Conservation (phyloP, 768 basidiomycete genomes). For the Suillus plorans region DNA sequence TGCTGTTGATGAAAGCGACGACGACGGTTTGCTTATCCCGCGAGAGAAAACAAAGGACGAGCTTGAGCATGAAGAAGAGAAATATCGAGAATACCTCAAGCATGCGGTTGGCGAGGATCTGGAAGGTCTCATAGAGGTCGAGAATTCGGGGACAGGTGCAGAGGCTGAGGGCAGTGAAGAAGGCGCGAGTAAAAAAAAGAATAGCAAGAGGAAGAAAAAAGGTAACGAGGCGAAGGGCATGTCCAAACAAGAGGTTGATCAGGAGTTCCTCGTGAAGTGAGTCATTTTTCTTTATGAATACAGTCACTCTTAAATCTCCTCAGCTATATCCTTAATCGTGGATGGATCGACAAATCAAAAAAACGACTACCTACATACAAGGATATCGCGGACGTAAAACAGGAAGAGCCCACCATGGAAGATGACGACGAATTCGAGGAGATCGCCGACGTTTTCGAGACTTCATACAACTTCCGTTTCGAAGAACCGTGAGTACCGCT, state of each 20-base stretch:
- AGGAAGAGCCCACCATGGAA: slow-evolving; percentile 18
- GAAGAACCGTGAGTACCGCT: slow-evolving; percentile 80
- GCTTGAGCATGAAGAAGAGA: slow-evolving; percentile 74
- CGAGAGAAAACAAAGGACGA: slow-evolving; percentile 81
- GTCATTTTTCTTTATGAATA: slow-evolving; percentile 26
- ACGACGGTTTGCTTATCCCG: slow-evolving; percentile 68
- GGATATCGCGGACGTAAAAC: slow-evolving; percentile 54
- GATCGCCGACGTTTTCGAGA: slow-evolving; percentile 88
- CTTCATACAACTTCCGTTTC: slow-evolving; percentile 97
- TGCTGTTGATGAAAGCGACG: slow-evolving; percentile 39
- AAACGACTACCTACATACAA: slow-evolving; percentile 81
- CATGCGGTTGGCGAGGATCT: slow-evolving; percentile 81
- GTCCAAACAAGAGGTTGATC: slow-evolving; percentile 29
- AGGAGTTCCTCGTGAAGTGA: slow-evolving; percentile 88
- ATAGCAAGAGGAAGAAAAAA: slow-evolving; percentile 35
- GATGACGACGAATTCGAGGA: slow-evolving; percentile 86
- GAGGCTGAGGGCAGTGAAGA: slow-evolving; percentile 27
- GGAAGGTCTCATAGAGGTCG: slow-evolving; percentile 62
- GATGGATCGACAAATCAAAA: slow-evolving; percentile 87
- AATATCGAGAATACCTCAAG: slow-evolving; percentile 80
- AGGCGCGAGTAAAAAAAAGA: slow-evolving; percentile 25
- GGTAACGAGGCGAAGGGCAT: slow-evolving; percentile 31
- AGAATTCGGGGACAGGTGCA: slow-evolving; percentile 12
- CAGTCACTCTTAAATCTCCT: neutral
- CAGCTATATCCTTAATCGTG: slow-evolving; percentile 96